Conservation (phyloP, 2,329 filamentous ascomycete genomes). For the Fusarium sp. region DNA sequence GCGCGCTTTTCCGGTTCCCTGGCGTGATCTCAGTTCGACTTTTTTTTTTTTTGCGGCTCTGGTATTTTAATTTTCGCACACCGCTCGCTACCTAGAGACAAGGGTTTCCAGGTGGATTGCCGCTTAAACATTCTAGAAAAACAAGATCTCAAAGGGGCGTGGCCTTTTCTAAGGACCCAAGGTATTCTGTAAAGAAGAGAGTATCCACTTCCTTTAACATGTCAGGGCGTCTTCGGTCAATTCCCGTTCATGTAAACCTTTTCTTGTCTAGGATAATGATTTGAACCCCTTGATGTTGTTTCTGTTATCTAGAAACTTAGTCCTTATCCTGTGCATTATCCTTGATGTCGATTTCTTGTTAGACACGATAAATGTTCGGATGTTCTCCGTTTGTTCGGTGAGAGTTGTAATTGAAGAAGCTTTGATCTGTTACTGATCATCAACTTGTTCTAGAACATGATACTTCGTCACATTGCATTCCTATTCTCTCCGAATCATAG, state of each 20-base stretch:
- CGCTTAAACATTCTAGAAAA: constrained; percentile 22
- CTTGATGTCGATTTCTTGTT: constrained; percentile 3
- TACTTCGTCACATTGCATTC: background rate
- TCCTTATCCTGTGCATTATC: background rate
- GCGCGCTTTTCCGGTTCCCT: constrained; percentile 30
- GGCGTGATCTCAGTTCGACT: constrained; percentile 34
- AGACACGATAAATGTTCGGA: constrained; percentile 22
- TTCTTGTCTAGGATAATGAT: background rate
- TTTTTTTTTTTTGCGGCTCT: constrained; percentile 29
- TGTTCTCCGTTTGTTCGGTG: constrained; percentile 28
- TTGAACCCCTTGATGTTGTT: background rate
- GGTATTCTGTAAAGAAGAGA: background rate
- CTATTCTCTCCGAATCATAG: constrained; percentile 1
- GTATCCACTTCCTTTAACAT: constrained; percentile 27
- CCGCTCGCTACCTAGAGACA: constrained; percentile 34
- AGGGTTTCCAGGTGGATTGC: constrained; percentile 28
- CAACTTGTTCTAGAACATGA: background rate
- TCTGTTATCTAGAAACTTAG: constrained; percentile 2
- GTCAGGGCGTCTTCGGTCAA: constrained; percentile 38
- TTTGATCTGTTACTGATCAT: background rate
- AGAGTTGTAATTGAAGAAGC: background rate
- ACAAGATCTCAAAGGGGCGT: constrained; percentile 16
- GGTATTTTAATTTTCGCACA: constrained; percentile 7
- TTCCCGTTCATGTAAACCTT: constrained; percentile 32
- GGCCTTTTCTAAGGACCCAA: background rate